Conservation (phyloP, 208 protist genomes). For the Trichomonas gallinae region DNA sequence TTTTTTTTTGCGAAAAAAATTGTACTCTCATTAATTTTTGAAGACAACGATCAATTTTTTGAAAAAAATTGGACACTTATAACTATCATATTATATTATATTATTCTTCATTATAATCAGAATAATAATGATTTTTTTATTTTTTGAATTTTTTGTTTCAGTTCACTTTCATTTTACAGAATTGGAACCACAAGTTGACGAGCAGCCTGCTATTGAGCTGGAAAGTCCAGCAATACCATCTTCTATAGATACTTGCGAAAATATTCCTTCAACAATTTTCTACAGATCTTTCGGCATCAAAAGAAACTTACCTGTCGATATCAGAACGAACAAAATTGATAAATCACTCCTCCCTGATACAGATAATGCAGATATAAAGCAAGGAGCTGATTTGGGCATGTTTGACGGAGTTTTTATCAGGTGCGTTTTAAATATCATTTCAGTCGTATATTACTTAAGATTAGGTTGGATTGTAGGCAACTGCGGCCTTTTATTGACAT, state of each 20-base stretch:
- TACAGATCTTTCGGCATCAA: neutral
- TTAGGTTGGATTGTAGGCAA: neutral
- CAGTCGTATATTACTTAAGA: neutral
- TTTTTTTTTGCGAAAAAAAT: too few species aligned
- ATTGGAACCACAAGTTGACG: neutral
- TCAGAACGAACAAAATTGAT: neutral
- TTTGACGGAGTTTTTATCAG: neutral
- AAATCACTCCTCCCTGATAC: neutral
- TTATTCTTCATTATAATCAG: too few species aligned
- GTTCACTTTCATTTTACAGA: too few species aligned
- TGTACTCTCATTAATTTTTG: too few species aligned
- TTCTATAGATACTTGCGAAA: neutral
- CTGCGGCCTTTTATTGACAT: neutral
- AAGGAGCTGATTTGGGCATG: neutral
- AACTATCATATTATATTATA: too few species aligned
- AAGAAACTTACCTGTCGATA: neutral
- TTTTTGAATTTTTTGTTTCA: too few species aligned
- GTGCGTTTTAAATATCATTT: neutral
- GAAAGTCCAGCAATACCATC: neutral
- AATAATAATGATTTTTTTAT: too few species aligned
- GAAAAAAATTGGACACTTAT: too few species aligned
- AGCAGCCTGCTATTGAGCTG: neutral
- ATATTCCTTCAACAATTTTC: neutral
- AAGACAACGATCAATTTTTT: too few species aligned
- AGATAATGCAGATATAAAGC: neutral